These are phyloP conservation scores for Scalesia atractyloides DNA, from an alignment of 129 eudicot species.

Conservation along the genomic window DNA sequence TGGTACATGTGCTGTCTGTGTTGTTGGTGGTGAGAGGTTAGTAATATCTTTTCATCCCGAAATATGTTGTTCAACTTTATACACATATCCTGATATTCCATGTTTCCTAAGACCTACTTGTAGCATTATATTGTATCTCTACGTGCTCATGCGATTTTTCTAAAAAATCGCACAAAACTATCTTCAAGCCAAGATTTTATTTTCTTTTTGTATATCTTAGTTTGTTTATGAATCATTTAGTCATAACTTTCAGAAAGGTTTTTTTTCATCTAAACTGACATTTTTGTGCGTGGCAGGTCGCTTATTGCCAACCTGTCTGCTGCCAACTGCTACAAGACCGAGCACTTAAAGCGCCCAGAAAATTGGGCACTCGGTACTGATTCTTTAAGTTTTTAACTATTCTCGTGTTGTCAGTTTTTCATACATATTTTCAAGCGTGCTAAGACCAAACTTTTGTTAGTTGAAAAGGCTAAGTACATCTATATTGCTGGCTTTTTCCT, in stretches of 20 bases:
- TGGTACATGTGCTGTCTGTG: slow-evolving; percentile 96
- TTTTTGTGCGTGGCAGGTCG: slow-evolving; percentile 45
- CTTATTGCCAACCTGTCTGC: slow-evolving; percentile 90
- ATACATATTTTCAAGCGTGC: background rate
- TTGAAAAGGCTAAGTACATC: slow-evolving; percentile 88
- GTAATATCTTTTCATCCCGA: background rate
- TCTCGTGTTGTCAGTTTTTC: background rate
- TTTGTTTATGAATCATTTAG: background rate
- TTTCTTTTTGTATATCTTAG: background rate
- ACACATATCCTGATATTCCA: background rate
- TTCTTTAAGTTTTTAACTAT: background rate
- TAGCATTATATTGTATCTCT: background rate
- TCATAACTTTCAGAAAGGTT: background rate
- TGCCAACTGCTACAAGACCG: slow-evolving; percentile 91
- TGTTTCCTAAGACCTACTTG: slow-evolving; percentile 8
- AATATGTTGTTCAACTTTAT: background rate
- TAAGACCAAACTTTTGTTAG: slow-evolving; percentile 37
- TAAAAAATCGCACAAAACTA: background rate
- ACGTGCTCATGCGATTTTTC: background rate
- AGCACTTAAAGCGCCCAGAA: slow-evolving; percentile 81
- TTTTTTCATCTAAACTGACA: background rate
- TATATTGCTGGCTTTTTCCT: slow-evolving; percentile 95
- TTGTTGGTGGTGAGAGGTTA: slow-evolving; percentile 86
- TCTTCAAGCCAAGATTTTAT: no score
- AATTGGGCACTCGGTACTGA: slow-evolving; percentile 87